Conservation (phyloP, 2,329 filamentous ascomycete genomes). For the Ophiostoma populinum region DNA sequence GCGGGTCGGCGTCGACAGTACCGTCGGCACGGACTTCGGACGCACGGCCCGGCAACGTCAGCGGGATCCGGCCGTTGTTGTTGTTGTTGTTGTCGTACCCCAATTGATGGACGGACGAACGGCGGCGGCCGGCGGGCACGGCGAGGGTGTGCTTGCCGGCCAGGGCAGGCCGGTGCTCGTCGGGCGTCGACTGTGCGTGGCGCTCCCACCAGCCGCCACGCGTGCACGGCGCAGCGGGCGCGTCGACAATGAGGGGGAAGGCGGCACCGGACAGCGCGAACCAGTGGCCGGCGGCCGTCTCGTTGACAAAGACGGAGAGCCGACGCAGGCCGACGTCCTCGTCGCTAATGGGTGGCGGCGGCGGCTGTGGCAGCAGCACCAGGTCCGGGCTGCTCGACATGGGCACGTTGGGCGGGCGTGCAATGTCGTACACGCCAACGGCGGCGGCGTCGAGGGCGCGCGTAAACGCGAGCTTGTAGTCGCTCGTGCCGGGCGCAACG, state of each 20-base stretch:
- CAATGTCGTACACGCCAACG: conserved; percentile 76
- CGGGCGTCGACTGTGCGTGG: conserved; percentile 13
- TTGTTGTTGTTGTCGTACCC: background rate
- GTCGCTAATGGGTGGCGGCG: conserved; percentile 39
- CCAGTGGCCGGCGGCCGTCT: conserved; percentile 75
- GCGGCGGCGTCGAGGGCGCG: conserved; percentile 62
- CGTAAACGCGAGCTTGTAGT: conserved; percentile 41
- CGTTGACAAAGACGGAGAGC: conserved; percentile 67
- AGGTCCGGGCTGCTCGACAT: conserved; percentile 54
- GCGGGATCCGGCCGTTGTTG: background rate
- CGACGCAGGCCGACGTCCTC: conserved; percentile 33
- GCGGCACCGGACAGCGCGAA: conserved; percentile 77
- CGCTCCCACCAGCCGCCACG: conserved; percentile 12
- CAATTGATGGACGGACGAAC: background rate
- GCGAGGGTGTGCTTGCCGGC: conserved; percentile 52
- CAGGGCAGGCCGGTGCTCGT: conserved; percentile 41
- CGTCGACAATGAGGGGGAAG: conserved; percentile 57
- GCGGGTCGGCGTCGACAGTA: conserved; percentile 17
- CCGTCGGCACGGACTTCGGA: no score
- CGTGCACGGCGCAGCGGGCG: conserved; percentile 10
- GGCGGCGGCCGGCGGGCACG: background rate
- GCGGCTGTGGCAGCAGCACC: conserved; percentile 72
- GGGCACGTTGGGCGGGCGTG: conserved; percentile 49
- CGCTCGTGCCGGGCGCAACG: conserved; percentile 25
- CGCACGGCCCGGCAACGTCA: conserved; percentile 9